Evolutionary conservation across 2,329 filamentous ascomycete genomes (phyloP).

Genomic region (Sporothrix curviconia): DNA sequence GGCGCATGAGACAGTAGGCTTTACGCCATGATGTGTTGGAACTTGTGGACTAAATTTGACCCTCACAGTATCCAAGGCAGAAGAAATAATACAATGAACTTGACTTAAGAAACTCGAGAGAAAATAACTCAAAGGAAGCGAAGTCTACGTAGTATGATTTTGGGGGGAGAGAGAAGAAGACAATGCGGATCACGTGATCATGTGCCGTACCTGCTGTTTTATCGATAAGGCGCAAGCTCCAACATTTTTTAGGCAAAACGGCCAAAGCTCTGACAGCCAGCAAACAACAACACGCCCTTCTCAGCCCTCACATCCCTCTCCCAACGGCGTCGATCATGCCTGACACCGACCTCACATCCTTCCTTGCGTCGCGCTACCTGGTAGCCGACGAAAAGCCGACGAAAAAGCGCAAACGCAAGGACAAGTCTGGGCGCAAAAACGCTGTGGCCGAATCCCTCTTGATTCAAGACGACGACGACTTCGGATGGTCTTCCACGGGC

Average conservation of each 20-base stretch:
- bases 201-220: background rate
- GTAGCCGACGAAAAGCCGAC: constrained; percentile 54
- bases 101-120: background rate
- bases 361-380: constrained; percentile 88
- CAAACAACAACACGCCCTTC: background rate
- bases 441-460: constrained; percentile 42
- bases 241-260: background rate
- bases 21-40: too few species aligned
- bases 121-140: background rate
- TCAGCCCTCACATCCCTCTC: background rate
- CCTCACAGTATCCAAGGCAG: background rate
- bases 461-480: constrained; percentile 59
- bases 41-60: background rate
- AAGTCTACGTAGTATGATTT: background rate
- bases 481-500: constrained; percentile 39
- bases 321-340: constrained; percentile 36
- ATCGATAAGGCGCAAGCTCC: constrained; percentile 1
- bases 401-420: constrained; percentile 62
- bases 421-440: too few species aligned
- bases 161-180: too few species aligned
- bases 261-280: background rate
- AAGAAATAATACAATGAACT: background rate
- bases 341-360: constrained; percentile 61
- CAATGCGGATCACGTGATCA: background rate
- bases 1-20: too few species aligned